These are phyloP conservation scores for Rhododendron ferrugineum DNA, from an alignment of 148 eudicot genomes.

Conservation along the genomic window DNA sequence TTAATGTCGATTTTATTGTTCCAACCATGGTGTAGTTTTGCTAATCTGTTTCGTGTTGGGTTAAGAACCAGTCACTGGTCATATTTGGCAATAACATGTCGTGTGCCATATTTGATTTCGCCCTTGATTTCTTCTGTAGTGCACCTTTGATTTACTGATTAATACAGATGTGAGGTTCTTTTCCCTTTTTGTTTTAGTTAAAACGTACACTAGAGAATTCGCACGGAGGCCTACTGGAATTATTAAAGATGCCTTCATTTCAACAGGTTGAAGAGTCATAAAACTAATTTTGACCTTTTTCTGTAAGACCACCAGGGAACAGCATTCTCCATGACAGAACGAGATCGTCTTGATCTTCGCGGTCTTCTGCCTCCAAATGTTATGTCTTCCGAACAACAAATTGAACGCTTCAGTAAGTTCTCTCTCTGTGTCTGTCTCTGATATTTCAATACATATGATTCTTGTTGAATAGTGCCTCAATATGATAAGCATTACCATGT, in stretches of 20 bases:
- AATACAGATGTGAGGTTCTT: neutral
- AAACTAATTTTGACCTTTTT: constrained; percentile 4
- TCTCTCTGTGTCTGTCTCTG: neutral
- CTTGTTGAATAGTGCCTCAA: neutral
- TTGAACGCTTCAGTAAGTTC: constrained; percentile 85
- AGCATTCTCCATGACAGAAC: constrained; percentile 93
- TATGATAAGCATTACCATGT: neutral
- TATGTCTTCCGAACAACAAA: constrained; percentile 76
- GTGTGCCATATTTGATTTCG: neutral
- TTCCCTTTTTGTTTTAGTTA: neutral
- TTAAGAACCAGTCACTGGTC: neutral
- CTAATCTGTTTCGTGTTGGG: neutral
- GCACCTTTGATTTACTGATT: constrained; percentile 3
- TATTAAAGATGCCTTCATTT: neutral
- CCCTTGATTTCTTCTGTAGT: neutral
- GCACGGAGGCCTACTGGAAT: neutral
- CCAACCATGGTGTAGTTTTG: neutral
- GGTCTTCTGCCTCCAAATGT: constrained; percentile 98
- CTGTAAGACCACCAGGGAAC: constrained; percentile 59
- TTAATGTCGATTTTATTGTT: neutral
- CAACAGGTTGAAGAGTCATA: neutral
- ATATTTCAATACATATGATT: neutral
- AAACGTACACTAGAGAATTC: neutral
- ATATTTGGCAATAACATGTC: neutral
- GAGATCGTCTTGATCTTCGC: constrained; percentile 96